phyloP scores from a whole-genome alignment of 2,329 filamentous ascomycete genomes.

The Neurospora crassa region DNA sequence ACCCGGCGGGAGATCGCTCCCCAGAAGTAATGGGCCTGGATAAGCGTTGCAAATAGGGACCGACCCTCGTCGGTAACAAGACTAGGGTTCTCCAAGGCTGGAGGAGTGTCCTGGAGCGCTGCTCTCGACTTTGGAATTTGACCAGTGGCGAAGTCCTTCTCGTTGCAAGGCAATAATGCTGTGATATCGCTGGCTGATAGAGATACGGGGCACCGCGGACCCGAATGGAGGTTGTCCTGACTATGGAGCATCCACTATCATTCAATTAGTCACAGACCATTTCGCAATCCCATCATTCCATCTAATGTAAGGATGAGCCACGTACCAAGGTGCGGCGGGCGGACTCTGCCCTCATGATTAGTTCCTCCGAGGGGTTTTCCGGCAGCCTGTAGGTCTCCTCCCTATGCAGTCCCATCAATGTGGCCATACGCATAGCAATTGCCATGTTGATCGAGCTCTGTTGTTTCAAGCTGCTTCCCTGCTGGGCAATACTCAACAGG shows the following conservation, averaged over 20 bases:
- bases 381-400: constrained; percentile 42
- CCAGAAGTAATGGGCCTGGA: constrained; percentile 47
- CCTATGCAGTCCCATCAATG: constrained; percentile 43
- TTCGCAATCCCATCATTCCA: not conserved
- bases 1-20: constrained; percentile 40
- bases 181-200: constrained; percentile 45
- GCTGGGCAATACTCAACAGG: constrained; percentile 48
- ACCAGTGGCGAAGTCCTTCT: constrained; percentile 40
- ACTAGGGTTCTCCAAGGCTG: constrained; percentile 35
- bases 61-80: constrained; percentile 33
- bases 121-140: constrained; percentile 38
- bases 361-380: constrained; percentile 31
- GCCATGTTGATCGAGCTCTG: constrained; percentile 49
- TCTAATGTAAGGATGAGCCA: constrained; percentile 1
- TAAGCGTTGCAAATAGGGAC: constrained; percentile 45
- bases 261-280: constrained; percentile 3
- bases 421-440: constrained; percentile 46
- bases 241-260: constrained; percentile 48
- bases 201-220: constrained; percentile 40
- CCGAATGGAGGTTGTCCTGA: constrained; percentile 47
- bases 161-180: constrained; percentile 41
- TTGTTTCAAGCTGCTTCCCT: constrained; percentile 43
- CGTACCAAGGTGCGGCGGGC: constrained; percentile 45
- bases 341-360: constrained; percentile 42
- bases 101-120: constrained; percentile 42